These are phyloP conservation scores for Metschnikowia henanensis DNA, from an alignment of 805 yeast genomes.

Conservation along the genomic window DNA sequence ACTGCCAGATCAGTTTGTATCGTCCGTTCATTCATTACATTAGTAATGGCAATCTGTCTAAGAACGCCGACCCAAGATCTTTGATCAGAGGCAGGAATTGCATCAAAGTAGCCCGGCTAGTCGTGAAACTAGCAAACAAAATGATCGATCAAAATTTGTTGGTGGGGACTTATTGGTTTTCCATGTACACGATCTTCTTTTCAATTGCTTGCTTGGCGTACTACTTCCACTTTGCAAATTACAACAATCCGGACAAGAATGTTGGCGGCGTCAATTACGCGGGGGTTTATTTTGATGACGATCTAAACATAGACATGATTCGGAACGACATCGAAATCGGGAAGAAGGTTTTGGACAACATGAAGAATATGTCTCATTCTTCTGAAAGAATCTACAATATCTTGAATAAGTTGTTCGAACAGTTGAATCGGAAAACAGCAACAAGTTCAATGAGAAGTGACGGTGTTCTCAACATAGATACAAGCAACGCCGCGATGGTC, in stretches of 20 bases:
- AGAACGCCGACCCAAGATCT: conserved; percentile 53
- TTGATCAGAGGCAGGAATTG: conserved; percentile 78
- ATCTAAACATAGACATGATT: conserved; percentile 50
- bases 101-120: conserved; percentile 79
- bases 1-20: conserved; percentile 78
- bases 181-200: conserved; percentile 85
- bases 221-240: conserved; percentile 60
- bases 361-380: conserved; percentile 75
- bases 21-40: conserved; percentile 88
- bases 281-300: conserved; percentile 46
- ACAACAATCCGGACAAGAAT: conserved; percentile 24
- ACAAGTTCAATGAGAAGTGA: conserved; percentile 28
- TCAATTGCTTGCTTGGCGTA: conserved; percentile 85
- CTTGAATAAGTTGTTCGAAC: conserved; percentile 77
- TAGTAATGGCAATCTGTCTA: conserved; percentile 48
- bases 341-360: conserved; percentile 63
- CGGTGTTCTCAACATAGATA: conserved; percentile 11
- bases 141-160: conserved; percentile 71
- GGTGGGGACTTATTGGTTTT: conserved; percentile 89
- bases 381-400: conserved; percentile 80
- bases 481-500: conserved; percentile 20
- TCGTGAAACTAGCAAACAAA: conserved; percentile 76
- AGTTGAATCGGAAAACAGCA: conserved; percentile 71
- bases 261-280: conserved; percentile 40
- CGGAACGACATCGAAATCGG: conserved; percentile 82